Conservation (phyloP, 164 flowering plant species). For the Magnolia sinica region DNA sequence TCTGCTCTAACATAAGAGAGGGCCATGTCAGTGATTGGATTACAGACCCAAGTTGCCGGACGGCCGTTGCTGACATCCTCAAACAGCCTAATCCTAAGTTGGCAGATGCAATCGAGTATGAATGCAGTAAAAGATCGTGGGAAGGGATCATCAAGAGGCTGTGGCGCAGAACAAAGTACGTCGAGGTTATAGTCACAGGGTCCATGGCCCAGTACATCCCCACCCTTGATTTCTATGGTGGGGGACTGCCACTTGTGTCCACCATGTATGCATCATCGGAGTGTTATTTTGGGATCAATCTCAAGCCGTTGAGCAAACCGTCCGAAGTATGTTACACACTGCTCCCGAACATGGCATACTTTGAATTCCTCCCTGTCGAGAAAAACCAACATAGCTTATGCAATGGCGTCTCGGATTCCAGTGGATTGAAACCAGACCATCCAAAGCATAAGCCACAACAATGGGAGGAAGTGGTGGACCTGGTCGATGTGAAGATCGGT, state of each 20-base stretch:
- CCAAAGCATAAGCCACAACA: background rate
- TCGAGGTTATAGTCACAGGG: conserved; percentile 73
- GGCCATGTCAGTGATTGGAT: conserved; percentile 48
- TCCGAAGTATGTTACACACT: conserved; percentile 60
- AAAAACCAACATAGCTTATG: conserved; percentile 16
- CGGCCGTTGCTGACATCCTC: conserved; percentile 30
- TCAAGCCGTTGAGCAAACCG: conserved; percentile 55
- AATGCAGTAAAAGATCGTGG: conserved; percentile 48
- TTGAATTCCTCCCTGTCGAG: conserved; percentile 58
- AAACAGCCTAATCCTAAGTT: conserved; percentile 34
- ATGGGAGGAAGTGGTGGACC: conserved; percentile 40
- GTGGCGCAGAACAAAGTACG: conserved; percentile 70
- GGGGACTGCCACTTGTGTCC: conserved; percentile 56
- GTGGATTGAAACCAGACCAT: conserved; percentile 7
- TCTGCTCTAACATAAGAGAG: conserved; percentile 49
- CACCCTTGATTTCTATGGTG: conserved; percentile 55
- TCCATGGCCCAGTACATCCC: conserved; percentile 72
- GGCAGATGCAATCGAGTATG: conserved; percentile 40
- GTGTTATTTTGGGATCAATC: conserved; percentile 65
- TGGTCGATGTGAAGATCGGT: conserved; percentile 53
- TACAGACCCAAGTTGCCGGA: conserved; percentile 45
- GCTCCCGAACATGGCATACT: conserved; percentile 71
- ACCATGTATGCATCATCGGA: conserved; percentile 78
- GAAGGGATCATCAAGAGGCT: conserved; percentile 53
- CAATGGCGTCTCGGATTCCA: conserved; percentile 21